phyloP scores from a whole-genome alignment of 2,329 filamentous ascomycete genomes.

The Trichophyton benhamiae region DNA sequence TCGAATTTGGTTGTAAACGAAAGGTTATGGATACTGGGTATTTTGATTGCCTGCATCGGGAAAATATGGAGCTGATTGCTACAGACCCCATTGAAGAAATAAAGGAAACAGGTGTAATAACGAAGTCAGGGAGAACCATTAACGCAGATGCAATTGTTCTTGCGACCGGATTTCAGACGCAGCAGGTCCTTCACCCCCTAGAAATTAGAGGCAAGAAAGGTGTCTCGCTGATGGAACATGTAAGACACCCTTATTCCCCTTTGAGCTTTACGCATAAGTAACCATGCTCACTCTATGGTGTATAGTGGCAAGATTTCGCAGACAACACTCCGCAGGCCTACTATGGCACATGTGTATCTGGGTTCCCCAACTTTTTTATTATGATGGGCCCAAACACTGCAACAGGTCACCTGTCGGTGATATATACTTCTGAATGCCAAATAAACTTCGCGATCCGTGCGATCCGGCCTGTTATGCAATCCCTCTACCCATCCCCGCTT shows the following conservation, averaged over 20 bases:
- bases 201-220: constrained; percentile 35
- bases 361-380: constrained; percentile 39
- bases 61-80: constrained; percentile 32
- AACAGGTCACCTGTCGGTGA: constrained; percentile 40
- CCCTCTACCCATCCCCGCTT: constrained; percentile 20
- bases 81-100: constrained; percentile 32
- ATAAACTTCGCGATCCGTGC: constrained; percentile 38
- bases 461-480: constrained; percentile 31
- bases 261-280: constrained; percentile 17
- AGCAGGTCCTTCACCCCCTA: constrained; percentile 37
- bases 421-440: constrained; percentile 42
- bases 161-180: constrained; percentile 40
- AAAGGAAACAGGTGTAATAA: constrained; percentile 28
- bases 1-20: constrained; percentile 38
- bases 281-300: constrained; percentile 18
- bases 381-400: constrained; percentile 37
- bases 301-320: constrained; percentile 28
- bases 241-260: constrained; percentile 17
- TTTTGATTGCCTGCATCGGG: constrained; percentile 31
- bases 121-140: constrained; percentile 27
- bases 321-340: constrained; percentile 34
- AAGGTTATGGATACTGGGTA: constrained; percentile 39
- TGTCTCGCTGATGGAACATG: constrained; percentile 19
- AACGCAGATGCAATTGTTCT: constrained; percentile 38
- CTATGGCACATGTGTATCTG: constrained; percentile 38